Percentiles rank a stretch among this genome's conserved stretches.
Evolutionary conservation across 106 monocot species (phyloP).

Genomic region (Platanthera guangdongensis): DNA sequence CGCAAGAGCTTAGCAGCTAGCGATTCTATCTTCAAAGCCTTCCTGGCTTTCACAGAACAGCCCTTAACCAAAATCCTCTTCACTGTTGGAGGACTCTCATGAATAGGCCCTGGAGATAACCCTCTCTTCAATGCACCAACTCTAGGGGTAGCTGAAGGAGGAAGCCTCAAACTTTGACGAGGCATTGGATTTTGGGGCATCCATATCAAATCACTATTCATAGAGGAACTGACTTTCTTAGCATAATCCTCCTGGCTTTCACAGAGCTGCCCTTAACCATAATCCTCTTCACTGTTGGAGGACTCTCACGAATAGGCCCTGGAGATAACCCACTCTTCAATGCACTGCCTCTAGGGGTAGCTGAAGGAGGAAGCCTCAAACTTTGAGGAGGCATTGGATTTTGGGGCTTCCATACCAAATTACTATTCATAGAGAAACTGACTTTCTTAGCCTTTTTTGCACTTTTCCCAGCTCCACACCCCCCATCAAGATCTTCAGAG

Average conservation of each 20-base stretch:
- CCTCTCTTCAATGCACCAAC: slow-evolving; percentile 96
- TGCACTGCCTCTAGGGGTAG: slow-evolving; percentile 88
- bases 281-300: slow-evolving; percentile 34
- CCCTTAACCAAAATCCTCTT: slow-evolving; percentile 51
- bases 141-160: slow-evolving; percentile 82
- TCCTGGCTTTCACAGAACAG: slow-evolving; percentile 42
- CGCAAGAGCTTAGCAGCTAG: slow-evolving; percentile 50
- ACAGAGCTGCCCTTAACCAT: slow-evolving; percentile 49
- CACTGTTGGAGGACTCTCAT: slow-evolving; percentile 28
- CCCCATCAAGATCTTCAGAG: slow-evolving; percentile 4
- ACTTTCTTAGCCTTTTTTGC: slow-evolving; percentile 70
- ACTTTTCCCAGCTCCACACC: slow-evolving; percentile 26
- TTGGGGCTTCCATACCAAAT: slow-evolving; percentile 87
- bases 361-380: slow-evolving; percentile 83
- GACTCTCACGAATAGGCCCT: slow-evolving; percentile 63
- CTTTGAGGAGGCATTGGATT: slow-evolving; percentile 83
- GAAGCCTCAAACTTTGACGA: slow-evolving; percentile 77
- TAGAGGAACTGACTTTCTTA: slow-evolving; percentile 87
- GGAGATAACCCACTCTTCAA: slow-evolving; percentile 83
- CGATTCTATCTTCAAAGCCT: slow-evolving; percentile 32
- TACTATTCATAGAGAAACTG: slow-evolving; percentile 87
- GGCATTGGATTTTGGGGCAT: slow-evolving; percentile 86
- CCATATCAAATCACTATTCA: slow-evolving; percentile 91
- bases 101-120: slow-evolving; percentile 72
- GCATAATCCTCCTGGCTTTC: slow-evolving; percentile 34